Conservation (phyloP, 1,284 basidiomycete genomes). For the Melampsora abietis-canadensis region DNA sequence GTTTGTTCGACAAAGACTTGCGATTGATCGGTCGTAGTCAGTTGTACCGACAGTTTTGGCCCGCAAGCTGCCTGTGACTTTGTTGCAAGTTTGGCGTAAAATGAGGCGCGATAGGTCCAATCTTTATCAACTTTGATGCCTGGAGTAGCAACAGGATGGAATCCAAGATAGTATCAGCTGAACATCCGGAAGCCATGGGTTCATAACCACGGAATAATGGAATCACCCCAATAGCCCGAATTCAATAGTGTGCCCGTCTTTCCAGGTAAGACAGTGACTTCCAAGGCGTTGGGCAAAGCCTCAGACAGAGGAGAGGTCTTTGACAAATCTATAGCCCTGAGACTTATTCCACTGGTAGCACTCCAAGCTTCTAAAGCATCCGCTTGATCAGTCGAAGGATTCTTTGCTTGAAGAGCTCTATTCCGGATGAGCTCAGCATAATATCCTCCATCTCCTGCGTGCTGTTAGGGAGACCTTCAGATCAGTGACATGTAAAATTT, state of each 20-base stretch:
- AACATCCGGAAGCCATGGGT: background rate
- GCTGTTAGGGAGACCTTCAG: background rate
- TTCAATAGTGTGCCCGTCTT: background rate
- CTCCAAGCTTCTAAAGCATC: background rate
- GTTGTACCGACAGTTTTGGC: background rate
- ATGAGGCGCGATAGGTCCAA: background rate
- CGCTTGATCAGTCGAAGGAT: background rate
- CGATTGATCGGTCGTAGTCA: background rate
- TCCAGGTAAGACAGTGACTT: background rate
- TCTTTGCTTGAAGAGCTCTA: background rate
- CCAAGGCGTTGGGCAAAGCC: background rate
- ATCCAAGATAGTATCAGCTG: too few species aligned
- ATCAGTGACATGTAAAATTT: background rate
- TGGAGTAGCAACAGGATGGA: too few species aligned
- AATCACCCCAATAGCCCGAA: constrained; percentile 4
- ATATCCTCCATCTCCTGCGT: background rate
- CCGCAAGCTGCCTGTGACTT: background rate
- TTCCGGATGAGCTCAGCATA: background rate
- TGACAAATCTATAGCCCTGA: background rate
- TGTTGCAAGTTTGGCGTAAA: background rate
- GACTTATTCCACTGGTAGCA: background rate
- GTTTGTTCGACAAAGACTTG: background rate
- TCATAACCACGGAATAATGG: background rate
- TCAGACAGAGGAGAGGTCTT: background rate
- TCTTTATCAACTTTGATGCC: background rate